Percentiles rank a stretch among this genome's conserved stretches.
Conservation (phyloP, 1,284 basidiomycete species). For the Apiotrichum domesticum region DNA sequence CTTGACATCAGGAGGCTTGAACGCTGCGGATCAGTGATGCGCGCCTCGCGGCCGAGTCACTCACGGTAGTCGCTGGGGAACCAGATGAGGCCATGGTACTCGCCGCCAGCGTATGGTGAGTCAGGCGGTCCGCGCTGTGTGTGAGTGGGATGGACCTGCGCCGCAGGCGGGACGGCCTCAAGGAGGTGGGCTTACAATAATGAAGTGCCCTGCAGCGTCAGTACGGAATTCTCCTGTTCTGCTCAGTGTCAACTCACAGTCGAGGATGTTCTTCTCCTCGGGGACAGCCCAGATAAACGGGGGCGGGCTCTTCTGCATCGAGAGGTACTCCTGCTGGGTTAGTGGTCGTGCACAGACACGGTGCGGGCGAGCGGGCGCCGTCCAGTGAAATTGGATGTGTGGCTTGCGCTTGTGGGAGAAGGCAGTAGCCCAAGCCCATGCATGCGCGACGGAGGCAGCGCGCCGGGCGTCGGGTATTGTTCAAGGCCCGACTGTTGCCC, state of each 20-base stretch:
- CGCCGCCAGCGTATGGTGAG: conserved; percentile 83
- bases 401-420: not conserved
- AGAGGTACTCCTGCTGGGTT: conserved; percentile 71
- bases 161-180: too few species aligned
- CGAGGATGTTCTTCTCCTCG: conserved; percentile 90
- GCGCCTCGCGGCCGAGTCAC: conserved; percentile 5
- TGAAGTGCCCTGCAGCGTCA: conserved; percentile 68
- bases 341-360: not conserved
- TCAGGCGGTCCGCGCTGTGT: conserved; percentile 82
- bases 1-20: conserved; percentile 95
- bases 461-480: too few species aligned
- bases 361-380: too few species aligned
- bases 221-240: conserved; percentile 52
- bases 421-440: too few species aligned
- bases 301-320: conserved; percentile 88
- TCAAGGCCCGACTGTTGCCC: too few species aligned
- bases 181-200: conserved; percentile 58
- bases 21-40: conserved; percentile 51
- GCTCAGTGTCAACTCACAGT: conserved; percentile 51
- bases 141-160: conserved; percentile 3
- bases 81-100: conserved; percentile 69
- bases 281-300: conserved; percentile 90
- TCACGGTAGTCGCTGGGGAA: conserved; percentile 85
- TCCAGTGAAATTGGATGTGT: not conserved
- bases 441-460: too few species aligned